Evolutionary conservation across 2,329 filamentous ascomycete species (phyloP).

Genomic region (Talaromyces piceae): DNA sequence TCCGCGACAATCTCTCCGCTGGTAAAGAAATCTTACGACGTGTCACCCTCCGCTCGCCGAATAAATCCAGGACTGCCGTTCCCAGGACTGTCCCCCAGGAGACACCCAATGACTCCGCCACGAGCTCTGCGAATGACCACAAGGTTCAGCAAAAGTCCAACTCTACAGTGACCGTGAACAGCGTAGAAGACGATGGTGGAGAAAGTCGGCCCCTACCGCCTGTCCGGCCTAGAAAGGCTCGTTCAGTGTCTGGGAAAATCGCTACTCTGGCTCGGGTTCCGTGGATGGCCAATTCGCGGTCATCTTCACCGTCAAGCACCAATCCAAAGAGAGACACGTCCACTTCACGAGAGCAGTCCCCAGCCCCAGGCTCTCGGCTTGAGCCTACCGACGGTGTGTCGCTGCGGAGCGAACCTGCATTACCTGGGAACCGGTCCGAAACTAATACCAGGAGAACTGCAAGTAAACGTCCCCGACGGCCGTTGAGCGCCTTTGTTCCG

Average conservation of each 20-base stretch:
- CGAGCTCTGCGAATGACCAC: not conserved
- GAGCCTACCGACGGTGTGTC: not conserved
- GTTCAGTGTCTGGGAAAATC: constrained; percentile 44
- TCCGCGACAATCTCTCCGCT: constrained; percentile 31
- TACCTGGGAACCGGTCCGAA: constrained; percentile 12
- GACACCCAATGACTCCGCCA: not conserved
- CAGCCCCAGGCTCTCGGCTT: constrained; percentile 13
- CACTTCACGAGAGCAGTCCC: constrained; percentile 23
- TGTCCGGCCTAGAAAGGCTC: constrained; percentile 32
- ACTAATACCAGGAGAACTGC: constrained; percentile 22
- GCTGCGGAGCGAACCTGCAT: constrained; percentile 11
- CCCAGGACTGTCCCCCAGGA: constrained; percentile 13
- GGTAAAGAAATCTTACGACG: constrained; percentile 37
- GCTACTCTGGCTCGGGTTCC: constrained; percentile 45
- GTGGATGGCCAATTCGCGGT: constrained; percentile 36
- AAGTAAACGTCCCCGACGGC: constrained; percentile 32
- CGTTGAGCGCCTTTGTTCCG: constrained; percentile 32
- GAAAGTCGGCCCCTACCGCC: not conserved
- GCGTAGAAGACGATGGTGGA: not conserved
- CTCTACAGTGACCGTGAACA: not conserved
- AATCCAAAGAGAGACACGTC: constrained; percentile 17
- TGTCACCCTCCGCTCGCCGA: constrained; percentile 31
- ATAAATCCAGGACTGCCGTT: constrained; percentile 24
- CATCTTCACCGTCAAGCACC: constrained; percentile 5
- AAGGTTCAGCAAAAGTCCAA: constrained; percentile 1